Base-by-base conservation (phyloP, 108 stramenopile species). In the Cyclotella choctawhatcheeana region DNA sequence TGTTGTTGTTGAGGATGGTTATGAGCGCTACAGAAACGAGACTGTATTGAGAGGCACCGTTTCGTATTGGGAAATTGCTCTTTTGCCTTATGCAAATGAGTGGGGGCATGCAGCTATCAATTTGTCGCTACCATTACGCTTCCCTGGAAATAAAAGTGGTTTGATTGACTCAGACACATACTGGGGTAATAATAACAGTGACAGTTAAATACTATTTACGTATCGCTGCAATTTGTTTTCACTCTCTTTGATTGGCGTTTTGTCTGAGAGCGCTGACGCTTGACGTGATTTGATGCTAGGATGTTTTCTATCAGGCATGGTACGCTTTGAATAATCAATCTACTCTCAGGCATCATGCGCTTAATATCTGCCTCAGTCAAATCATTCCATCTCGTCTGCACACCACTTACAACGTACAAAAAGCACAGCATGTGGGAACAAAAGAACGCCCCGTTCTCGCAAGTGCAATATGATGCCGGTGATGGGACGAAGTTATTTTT, bases 371-470 rank as follows among this genome's bases (percentile, higher is more conserved):
- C 25, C 18, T 56, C 26, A 5, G 26, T 14, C 54, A 14, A 29
- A 22, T 27, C 54, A 7, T 5, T 27, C 54, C 50, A 51, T 51
- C 50, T n/a, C 12, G 7, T 5, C 54, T 56, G 54, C 25, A 56
- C 29, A 10, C 3, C 26, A 14, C 54, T 27, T 5, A 56, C 16
- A 5, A 27, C 8, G 17, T 56, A 56, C 5, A 56, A 30, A 16
- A 56, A 56, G 16, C 54, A 56, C 25, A 56, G 26, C 54, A 56
- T 56, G 29, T 56, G 54, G 5, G 26, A 56, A 30, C 54, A 56
- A 27, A 56, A 56, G 25, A 56, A 56, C 2, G 54, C 54, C 5
- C 54, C 54, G 29, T 56, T 56, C 16, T 56, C 54, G 29, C 54
- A 56, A 6, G 25, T 30, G 18, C 54, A 56, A 56, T 27, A 56